phyloP scores from a whole-genome alignment of 2,329 filamentous ascomycete genomes.

The Alternaria alternata region DNA sequence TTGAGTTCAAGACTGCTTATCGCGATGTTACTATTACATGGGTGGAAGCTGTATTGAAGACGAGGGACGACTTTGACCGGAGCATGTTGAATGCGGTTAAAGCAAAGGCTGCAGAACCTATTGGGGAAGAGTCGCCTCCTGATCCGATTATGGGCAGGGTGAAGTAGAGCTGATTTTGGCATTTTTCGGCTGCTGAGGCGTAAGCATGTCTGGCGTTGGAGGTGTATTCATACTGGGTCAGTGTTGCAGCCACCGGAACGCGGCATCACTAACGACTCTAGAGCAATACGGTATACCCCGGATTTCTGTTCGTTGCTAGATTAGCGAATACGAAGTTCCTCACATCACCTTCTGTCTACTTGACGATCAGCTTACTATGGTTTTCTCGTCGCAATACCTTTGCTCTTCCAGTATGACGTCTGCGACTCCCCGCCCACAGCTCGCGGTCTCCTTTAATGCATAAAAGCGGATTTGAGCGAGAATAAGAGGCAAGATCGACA shows the following conservation, averaged over 20 bases:
- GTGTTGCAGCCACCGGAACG: conserved; percentile 1
- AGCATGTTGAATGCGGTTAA: conserved; percentile 89
- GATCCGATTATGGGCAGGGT: conserved; percentile 97
- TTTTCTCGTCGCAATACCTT: neutral
- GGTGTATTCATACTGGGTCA: conserved; percentile 7
- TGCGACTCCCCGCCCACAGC: neutral
- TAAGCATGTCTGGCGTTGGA: conserved; percentile 10
- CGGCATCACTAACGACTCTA: conserved; percentile 6
- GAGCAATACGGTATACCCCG: conserved; percentile 14
- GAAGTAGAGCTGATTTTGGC: conserved; percentile 61
- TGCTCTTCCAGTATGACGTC: neutral
- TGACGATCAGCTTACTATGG: neutral
- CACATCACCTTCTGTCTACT: neutral
- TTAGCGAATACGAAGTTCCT: conserved; percentile 11
- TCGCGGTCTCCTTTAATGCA: neutral
- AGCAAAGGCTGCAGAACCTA: conserved; percentile 83
- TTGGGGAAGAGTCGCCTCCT: conserved; percentile 71
- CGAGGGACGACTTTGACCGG: conserved; percentile 92
- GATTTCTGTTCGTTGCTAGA: conserved; percentile 7
- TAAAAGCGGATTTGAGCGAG: conserved; percentile 8
- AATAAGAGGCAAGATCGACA: conserved; percentile 15
- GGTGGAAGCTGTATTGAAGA: conserved; percentile 90
- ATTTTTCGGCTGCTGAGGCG: neutral
- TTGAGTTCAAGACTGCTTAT: conserved; percentile 82
- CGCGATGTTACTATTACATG: conserved; percentile 95